A percentile compares a stretch with the other conserved stretches of the same genome.
Conservation (phyloP, 2,329 filamentous ascomycete species). For the Microthyrium microscopicum region DNA sequence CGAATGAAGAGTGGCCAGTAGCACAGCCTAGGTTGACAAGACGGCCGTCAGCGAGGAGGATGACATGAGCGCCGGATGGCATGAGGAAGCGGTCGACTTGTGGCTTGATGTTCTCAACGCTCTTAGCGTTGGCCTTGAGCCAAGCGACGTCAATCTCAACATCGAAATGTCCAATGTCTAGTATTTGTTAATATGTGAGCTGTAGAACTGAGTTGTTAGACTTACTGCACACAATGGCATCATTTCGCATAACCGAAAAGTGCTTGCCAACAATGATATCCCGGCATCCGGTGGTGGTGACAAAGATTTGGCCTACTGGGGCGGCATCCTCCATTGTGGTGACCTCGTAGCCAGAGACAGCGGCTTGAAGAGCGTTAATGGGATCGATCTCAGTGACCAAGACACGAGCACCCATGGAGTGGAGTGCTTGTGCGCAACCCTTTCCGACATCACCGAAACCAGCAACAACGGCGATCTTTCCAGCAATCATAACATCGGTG, state of each 20-base stretch:
- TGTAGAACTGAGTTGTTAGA: too few species aligned
- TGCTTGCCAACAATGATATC: slow-evolving; percentile 86
- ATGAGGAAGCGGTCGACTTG: slow-evolving; percentile 98
- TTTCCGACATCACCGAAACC: slow-evolving; percentile 99
- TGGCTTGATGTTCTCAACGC: slow-evolving; percentile 97
- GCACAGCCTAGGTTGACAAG: slow-evolving; percentile 99
- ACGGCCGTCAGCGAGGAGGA: slow-evolving; percentile 95
- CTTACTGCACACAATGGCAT: slow-evolving; percentile 95
- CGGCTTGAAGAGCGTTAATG: slow-evolving; percentile 98
- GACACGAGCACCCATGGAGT: slow-evolving; percentile 93
- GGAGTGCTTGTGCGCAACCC: slow-evolving; percentile 90
- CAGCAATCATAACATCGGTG: slow-evolving; percentile 99
- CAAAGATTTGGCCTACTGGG: slow-evolving; percentile 82
- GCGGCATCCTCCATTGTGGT: slow-evolving; percentile 96
- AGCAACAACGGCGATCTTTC: slow-evolving; percentile 94
- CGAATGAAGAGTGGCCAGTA: slow-evolving; percentile 97
- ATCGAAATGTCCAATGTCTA: slow-evolving; percentile 97
- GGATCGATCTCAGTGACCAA: slow-evolving; percentile 94
- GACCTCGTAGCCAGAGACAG: slow-evolving; percentile 93
- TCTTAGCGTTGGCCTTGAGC: slow-evolving; percentile 92
- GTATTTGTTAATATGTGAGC: neutral
- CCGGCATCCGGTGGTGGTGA: slow-evolving; percentile 97
- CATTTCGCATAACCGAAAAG: slow-evolving; percentile 91
- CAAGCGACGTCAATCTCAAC: slow-evolving; percentile 99
- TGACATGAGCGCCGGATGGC: slow-evolving; percentile 87